Base-by-base conservation (phyloP, 2,329 filamentous ascomycete species). In the Scopulariopsis brevicaulis region DNA sequence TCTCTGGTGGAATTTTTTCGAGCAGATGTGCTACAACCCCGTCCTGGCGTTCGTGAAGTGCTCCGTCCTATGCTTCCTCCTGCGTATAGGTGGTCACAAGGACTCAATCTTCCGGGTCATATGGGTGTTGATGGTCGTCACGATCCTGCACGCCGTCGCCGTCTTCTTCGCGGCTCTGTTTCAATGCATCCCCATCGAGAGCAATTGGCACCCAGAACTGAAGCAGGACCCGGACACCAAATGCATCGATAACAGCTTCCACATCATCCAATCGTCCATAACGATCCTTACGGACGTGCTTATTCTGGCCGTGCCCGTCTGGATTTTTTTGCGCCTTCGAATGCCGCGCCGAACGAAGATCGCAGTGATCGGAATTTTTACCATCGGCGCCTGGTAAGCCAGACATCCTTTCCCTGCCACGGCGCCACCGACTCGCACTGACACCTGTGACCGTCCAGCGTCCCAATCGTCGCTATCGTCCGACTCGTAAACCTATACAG, bases 11-110 rank as follows among this genome's bases (percentile, higher is more conserved):
- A 53, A 57, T 28, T 57, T 48, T 15, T 43, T 57, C 24, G 51
- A 52, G 48, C 56, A 57, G 24, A 50, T 57, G n/a, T 50, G 50
- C 32, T 53, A 53, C 48, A 57, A 57, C 40, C 56, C 56, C 32
- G 51, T 57, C 34, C 56, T 57, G n/a, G 56, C 56, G 43, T 34
- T 57, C 25, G 56, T 57, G n/a, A 57, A 57, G 35, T 57, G 43
- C 25, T 57, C 56, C 35, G 51, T 57, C 48, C 32, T 57, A 18
- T 57, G 50, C 56, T 57, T 53, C 51, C 28, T 53, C 20, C 66
- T 74, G 12, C 72, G 73, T 1, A 67, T 77, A 0, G 69, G 70
- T 54, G 63, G 71, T 46, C 64, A 71, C 55, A 73, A 72, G 58
- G 63, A 53, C 35, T 67, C 61, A 24, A 65, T 74, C 2, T 64